These are phyloP conservation scores for Rickenella mellea DNA, from an alignment of 768 basidiomycete genomes.

Conservation along the genomic window DNA sequence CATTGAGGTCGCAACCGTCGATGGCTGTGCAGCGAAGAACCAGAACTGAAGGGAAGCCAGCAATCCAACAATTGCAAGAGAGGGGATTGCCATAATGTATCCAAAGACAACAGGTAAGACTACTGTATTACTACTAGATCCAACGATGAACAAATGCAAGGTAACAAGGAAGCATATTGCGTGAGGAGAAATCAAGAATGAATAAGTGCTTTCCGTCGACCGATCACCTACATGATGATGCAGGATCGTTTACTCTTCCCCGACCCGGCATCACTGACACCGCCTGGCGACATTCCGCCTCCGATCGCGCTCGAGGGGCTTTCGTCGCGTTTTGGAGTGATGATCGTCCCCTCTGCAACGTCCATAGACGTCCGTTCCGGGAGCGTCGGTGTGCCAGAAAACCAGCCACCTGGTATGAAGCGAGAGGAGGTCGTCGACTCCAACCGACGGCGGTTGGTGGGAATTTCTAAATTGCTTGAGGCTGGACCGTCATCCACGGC, in stretches of 20 bases:
- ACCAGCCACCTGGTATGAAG: conserved; percentile 5
- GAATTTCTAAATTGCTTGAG: neutral
- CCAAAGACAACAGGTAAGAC: too few species aligned
- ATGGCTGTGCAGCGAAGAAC: too few species aligned
- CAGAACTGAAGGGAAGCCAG: too few species aligned
- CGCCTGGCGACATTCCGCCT: neutral
- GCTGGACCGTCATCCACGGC: neutral
- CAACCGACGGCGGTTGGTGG: neutral
- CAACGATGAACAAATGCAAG: too few species aligned
- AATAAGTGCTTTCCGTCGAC: too few species aligned
- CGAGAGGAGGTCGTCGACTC: conserved; percentile 5
- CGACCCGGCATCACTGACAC: neutral
- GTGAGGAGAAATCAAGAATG: too few species aligned
- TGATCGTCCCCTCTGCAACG: conserved; percentile 4
- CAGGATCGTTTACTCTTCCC: neutral
- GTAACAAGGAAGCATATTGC: too few species aligned
- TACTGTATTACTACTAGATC: too few species aligned
- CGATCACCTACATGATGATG: neutral
- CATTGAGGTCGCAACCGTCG: too few species aligned
- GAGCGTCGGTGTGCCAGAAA: neutral
- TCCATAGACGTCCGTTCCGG: conserved; percentile 5
- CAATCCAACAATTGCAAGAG: too few species aligned
- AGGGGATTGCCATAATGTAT: too few species aligned
- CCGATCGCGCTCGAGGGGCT: neutral
- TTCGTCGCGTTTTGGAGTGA: neutral